Percentiles rank a stretch among this genome's conserved stretches.
Conservation (phyloP, 1,284 basidiomycete genomes). For the Puccinia sorghi region DNA sequence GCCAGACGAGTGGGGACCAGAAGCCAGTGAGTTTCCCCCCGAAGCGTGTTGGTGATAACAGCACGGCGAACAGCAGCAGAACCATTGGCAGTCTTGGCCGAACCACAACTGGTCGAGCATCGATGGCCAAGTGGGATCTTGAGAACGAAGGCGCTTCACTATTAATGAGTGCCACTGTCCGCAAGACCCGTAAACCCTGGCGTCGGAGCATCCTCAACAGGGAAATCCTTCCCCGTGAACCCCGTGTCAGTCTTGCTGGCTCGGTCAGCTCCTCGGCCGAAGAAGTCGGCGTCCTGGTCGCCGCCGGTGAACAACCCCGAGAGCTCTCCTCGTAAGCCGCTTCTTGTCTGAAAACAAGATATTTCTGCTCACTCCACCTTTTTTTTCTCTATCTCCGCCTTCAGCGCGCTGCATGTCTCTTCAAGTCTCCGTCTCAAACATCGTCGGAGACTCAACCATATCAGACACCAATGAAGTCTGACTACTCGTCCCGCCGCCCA, state of each 20-base stretch:
- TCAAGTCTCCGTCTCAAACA: conserved; percentile 26
- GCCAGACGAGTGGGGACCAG: neutral
- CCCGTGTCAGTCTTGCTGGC: neutral
- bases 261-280: neutral
- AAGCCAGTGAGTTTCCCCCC: neutral
- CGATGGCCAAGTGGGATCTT: neutral
- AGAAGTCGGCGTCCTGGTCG: conserved; percentile 23
- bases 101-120: neutral
- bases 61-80: neutral
- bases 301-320: conserved; percentile 15
- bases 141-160: conserved; percentile 7
- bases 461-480: neutral
- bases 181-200: conserved; percentile 19
- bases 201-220: conserved; percentile 11
- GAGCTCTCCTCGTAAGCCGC: conserved; percentile 1
- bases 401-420: neutral
- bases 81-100: neutral
- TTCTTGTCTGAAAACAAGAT: neutral
- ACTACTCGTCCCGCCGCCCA: too few relatives aligned
- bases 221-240: neutral
- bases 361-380: neutral
- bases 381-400: neutral
- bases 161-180: neutral
- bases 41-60: neutral
- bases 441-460: conserved; percentile 18